Percentiles rank a stretch among this genome's conserved stretches.
Evolutionary conservation across 1,284 basidiomycete species (phyloP).

Genomic region (Ganoderma boninense): DNA sequence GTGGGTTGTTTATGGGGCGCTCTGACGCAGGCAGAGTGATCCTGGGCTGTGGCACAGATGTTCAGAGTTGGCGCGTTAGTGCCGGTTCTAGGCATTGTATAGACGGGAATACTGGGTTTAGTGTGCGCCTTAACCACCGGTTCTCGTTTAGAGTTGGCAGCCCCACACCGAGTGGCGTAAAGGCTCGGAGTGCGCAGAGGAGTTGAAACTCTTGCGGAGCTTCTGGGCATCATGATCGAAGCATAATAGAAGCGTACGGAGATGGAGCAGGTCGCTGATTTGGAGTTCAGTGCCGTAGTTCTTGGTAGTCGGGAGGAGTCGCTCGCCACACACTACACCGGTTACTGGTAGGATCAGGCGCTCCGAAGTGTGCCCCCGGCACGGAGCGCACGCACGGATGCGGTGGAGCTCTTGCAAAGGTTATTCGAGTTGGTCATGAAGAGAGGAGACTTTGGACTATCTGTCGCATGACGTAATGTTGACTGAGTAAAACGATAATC

Average conservation of each 20-base stretch:
- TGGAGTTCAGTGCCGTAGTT: not conserved
- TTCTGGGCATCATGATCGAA: not conserved
- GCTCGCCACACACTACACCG: not conserved
- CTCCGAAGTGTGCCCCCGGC: not conserved
- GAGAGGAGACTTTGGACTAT: too few relatives aligned
- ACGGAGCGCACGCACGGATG: not conserved
- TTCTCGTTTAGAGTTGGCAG: not conserved
- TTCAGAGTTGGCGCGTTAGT: not conserved
- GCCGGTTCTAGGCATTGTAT: constrained; percentile 3
- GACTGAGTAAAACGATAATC: too few relatives aligned
- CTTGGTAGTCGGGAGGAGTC: not conserved
- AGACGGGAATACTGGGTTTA: constrained; percentile 11
- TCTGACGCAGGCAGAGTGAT: not conserved
- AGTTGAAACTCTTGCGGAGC: not conserved
- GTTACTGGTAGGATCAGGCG: not conserved
- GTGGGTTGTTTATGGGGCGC: not conserved
- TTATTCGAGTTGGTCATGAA: not conserved
- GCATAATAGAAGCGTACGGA: not conserved
- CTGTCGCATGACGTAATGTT: too few relatives aligned
- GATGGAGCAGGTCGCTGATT: not conserved
- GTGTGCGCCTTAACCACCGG: not conserved
- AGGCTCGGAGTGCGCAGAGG: not conserved
- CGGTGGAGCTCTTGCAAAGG: not conserved
- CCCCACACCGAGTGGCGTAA: not conserved
- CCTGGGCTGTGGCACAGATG: constrained; percentile 10